These are phyloP conservation scores for Epithele typhae DNA, from an alignment of 768 basidiomycete genomes.

Conservation along the genomic window DNA sequence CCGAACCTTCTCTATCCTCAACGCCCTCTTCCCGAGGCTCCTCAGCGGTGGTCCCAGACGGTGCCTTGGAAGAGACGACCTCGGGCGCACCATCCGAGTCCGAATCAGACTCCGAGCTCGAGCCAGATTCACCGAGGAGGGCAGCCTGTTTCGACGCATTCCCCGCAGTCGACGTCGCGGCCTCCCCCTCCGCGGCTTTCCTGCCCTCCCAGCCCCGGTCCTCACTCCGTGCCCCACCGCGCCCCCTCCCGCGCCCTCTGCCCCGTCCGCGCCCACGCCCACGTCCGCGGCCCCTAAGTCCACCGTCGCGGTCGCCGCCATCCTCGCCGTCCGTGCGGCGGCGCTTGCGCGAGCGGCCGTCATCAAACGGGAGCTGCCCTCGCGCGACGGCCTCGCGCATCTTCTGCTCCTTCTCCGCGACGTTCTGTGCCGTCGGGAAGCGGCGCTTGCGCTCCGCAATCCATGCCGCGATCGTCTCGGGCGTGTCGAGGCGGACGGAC, in stretches of 20 bases:
- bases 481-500: slow-evolving; percentile 68
- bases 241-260: slow-evolving; percentile 19
- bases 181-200: background rate
- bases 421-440: slow-evolving; percentile 68
- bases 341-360: slow-evolving; percentile 42
- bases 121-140: background rate
- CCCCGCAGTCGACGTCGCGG: background rate
- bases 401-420: slow-evolving; percentile 80
- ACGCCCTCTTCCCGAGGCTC: background rate
- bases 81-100: slow-evolving; percentile 47
- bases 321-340: slow-evolving; percentile 28
- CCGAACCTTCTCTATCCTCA: background rate
- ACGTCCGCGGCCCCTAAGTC: slow-evolving; percentile 24
- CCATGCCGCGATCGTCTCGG: slow-evolving; percentile 82
- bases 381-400: slow-evolving; percentile 73
- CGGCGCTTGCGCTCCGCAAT: slow-evolving; percentile 82
- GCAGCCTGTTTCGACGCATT: background rate
- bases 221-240: background rate
- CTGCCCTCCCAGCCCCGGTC: slow-evolving; percentile 9
- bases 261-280: slow-evolving; percentile 27
- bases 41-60: slow-evolving; percentile 8
- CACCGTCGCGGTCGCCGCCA: slow-evolving; percentile 1
- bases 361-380: slow-evolving; percentile 61
- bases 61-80: slow-evolving; percentile 48
- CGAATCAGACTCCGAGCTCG: slow-evolving; percentile 21